phyloP scores from a whole-genome alignment of 2,329 filamentous ascomycete species.

The Cytospora schulzeri region DNA sequence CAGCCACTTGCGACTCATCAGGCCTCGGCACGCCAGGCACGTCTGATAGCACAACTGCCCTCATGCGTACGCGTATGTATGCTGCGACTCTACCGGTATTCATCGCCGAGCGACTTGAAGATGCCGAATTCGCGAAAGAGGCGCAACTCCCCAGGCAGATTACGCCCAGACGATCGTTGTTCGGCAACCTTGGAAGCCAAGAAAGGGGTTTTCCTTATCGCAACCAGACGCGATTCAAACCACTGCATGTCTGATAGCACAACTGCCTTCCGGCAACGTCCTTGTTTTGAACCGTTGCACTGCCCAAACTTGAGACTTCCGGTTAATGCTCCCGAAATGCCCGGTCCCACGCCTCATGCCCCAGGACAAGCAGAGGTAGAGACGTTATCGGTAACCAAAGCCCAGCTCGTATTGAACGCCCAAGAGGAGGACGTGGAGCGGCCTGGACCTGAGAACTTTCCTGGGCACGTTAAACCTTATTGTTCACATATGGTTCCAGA shows the following conservation, averaged over 20 bases:
- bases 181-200: no score
- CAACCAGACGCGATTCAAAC: not conserved
- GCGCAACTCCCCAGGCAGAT: not conserved
- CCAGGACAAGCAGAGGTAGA: not conserved
- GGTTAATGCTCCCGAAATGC: not conserved
- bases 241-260: not conserved
- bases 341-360: not conserved
- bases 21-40: no score
- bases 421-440: not conserved
- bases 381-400: not conserved
- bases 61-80: not conserved
- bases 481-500: not conserved
- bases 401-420: not conserved
- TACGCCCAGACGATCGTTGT: not conserved
- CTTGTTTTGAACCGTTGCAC: not conserved
- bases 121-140: not conserved
- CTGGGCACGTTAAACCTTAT: not conserved
- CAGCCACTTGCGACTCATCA: not conserved
- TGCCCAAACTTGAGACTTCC: not conserved
- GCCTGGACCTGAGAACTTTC: not conserved
- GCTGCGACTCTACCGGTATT: not conserved
- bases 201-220: not conserved
- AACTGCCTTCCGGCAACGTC: not conserved
- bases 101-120: not conserved
- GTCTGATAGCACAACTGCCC: not conserved